Evolutionary conservation across 2,329 filamentous ascomycete genomes (phyloP).

Genomic region (Ophiocordyceps camponoti-saundersi): DNA sequence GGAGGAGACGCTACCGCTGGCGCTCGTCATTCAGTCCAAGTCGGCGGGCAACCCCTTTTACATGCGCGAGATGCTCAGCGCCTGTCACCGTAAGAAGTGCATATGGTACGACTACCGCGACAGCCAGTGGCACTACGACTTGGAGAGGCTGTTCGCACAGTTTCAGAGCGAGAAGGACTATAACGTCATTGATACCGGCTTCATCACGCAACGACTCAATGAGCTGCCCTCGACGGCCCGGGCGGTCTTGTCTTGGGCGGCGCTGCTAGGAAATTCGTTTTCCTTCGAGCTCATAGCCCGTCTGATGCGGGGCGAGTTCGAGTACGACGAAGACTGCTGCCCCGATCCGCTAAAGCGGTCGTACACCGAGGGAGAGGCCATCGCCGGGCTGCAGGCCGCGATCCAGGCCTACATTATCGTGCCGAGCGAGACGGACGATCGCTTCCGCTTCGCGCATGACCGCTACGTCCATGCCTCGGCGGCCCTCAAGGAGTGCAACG

Average conservation of each 20-base stretch:
- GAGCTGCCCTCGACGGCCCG: slow-evolving; percentile 62
- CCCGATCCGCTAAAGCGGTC: slow-evolving; percentile 8
- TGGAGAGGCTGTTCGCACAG: slow-evolving; percentile 73
- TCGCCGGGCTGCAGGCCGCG: slow-evolving; percentile 66
- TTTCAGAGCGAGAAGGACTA: slow-evolving; percentile 68
- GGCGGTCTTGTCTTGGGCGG: slow-evolving; percentile 71
- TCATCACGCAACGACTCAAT: slow-evolving; percentile 60
- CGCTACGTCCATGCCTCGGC: slow-evolving; percentile 64
- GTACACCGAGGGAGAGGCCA: slow-evolving; percentile 49
- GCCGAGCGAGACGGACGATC: slow-evolving; percentile 67
- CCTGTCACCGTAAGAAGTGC: slow-evolving; percentile 71
- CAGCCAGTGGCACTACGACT: slow-evolving; percentile 67
- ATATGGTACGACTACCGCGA: slow-evolving; percentile 83
- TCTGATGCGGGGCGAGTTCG: slow-evolving; percentile 59
- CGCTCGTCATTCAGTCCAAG: slow-evolving; percentile 76
- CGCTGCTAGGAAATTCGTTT: slow-evolving; percentile 66
- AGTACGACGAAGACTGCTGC: slow-evolving; percentile 31
- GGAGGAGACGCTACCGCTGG: slow-evolving; percentile 59
- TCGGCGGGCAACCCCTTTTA: slow-evolving; percentile 82
- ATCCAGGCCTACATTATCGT: slow-evolving; percentile 69
- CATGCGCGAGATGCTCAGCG: slow-evolving; percentile 76
- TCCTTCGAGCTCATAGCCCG: slow-evolving; percentile 67
- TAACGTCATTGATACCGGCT: slow-evolving; percentile 65
- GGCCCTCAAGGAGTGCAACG: slow-evolving; percentile 50
- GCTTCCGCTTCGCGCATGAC: slow-evolving; percentile 79